These are phyloP conservation scores for Xylariaceae sp. DNA, from an alignment of 2,329 filamentous ascomycete genomes.

Conservation along the genomic window DNA sequence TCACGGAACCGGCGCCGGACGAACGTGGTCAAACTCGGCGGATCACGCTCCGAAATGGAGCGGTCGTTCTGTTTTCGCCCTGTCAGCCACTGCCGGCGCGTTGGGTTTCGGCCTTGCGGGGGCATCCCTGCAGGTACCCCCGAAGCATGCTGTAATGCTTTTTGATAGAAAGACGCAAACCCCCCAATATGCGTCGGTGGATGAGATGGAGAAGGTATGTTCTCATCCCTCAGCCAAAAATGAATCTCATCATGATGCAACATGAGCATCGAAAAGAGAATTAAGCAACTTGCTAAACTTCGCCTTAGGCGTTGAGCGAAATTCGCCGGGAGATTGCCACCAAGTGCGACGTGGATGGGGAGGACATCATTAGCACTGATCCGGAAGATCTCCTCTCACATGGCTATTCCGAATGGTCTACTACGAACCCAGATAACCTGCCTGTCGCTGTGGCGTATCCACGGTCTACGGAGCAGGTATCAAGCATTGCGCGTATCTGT, in stretches of 20 bases:
- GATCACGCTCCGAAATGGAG: slow-evolving; percentile 31
- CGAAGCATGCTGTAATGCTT: slow-evolving; percentile 29
- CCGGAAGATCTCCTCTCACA: slow-evolving; percentile 63
- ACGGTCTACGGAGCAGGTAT: slow-evolving; percentile 62
- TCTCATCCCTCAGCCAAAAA: neutral
- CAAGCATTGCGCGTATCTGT: slow-evolving; percentile 68
- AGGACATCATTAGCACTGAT: slow-evolving; percentile 65
- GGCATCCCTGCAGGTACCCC: slow-evolving; percentile 27
- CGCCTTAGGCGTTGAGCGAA: slow-evolving; percentile 53
- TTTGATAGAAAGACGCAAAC: slow-evolving; percentile 33
- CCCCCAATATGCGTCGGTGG: slow-evolving; percentile 49
- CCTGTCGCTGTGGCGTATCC: slow-evolving; percentile 69
- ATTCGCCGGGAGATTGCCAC: slow-evolving; percentile 51
- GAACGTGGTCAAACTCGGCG: slow-evolving; percentile 15
- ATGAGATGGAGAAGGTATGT: slow-evolving; percentile 54
- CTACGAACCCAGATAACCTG: slow-evolving; percentile 60
- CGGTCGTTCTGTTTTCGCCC: slow-evolving; percentile 34
- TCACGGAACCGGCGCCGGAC: slow-evolving; percentile 15
- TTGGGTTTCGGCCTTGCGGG: slow-evolving; percentile 37
- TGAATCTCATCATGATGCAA: neutral
- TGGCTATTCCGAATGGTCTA: slow-evolving; percentile 71
- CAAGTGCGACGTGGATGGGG: slow-evolving; percentile 38
- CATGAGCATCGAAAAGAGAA: neutral
- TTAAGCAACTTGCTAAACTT: slow-evolving; percentile 7
- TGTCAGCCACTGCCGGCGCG: slow-evolving; percentile 36